These are phyloP conservation scores for Trichocomaceae sp. DNA, from an alignment of 2,329 filamentous ascomycete genomes.

Conservation along the genomic window DNA sequence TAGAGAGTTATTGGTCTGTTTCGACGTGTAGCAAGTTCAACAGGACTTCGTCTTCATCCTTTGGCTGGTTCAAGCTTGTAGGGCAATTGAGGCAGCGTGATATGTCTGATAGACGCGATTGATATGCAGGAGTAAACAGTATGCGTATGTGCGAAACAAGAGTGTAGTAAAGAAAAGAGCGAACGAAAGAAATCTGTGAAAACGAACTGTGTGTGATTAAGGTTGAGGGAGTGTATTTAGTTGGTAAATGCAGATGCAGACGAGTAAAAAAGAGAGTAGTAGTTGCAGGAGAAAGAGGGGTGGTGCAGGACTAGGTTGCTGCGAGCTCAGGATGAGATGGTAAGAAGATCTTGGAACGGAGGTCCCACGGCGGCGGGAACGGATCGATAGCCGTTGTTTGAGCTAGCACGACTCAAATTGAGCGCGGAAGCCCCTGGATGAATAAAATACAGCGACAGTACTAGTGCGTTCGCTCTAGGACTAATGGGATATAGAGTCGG, in stretches of 20 bases:
- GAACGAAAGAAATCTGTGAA: not conserved
- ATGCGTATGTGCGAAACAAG: not conserved
- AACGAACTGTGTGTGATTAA: not conserved
- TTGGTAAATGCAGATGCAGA: constrained; percentile 3
- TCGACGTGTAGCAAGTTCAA: constrained; percentile 9
- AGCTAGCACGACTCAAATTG: constrained; percentile 8
- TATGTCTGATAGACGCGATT: not conserved
- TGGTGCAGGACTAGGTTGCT: not conserved
- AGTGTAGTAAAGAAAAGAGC: not conserved
- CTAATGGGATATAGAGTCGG: constrained; percentile 13
- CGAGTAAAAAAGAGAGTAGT: not conserved
- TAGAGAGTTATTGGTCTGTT: constrained; percentile 1
- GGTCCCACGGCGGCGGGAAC: constrained; percentile 14
- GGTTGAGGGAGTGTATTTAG: constrained; percentile 4
- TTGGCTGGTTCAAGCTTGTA: not conserved
- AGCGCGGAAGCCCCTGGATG: constrained; percentile 13
- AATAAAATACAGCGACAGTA: constrained; percentile 4
- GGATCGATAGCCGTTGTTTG: constrained; percentile 10
- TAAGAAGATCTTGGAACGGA: constrained; percentile 13
- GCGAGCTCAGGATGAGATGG: constrained; percentile 4
- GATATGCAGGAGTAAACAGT: not conserved
- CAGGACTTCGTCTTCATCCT: constrained; percentile 12
- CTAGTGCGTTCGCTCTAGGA: constrained; percentile 8
- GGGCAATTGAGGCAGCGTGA: not conserved
- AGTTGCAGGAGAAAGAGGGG: constrained; percentile 10